Base-by-base conservation (phyloP, 352 stramenopile species). In the Phytophthora ohioensis region DNA sequence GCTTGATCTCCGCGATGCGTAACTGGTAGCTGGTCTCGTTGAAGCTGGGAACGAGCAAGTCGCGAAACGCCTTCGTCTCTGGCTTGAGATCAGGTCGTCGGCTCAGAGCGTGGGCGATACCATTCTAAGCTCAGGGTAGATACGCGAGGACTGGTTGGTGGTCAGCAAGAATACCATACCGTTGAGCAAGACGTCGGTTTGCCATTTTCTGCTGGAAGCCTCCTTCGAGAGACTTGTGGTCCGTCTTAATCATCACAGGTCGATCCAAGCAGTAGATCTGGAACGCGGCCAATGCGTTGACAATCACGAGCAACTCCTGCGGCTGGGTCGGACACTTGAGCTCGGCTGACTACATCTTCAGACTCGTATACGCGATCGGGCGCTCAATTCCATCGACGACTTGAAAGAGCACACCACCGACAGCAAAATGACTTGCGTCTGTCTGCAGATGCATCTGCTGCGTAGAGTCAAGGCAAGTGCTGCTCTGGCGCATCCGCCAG, bases 51-150 rank as follows among this genome's bases (percentile, higher is more conserved):
- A 70, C 63, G 0, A 63, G 45, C 12, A 70, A 27, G 17, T 70
- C 54, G 11, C 65, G 54, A 32, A 70, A 70, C 9, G 59, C 53
- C 45, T 65, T 70, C 21, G 46, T 60, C 35, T 70, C 46, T 0
- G 47, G 55, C 32, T 66, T 55, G 27, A 69, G 43, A 48, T 61
- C 49, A 2, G 48, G 49, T 47, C 60, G n/a, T 48, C 49, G 11
- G 11, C 60, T 17, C 17, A 17, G 17, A 17, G 31, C 10, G 47
- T 55, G 2, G 8, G 39, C 39, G 39, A 45, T 45, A n/a, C 39
- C 39, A 15, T n/a, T 45, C 12, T 11, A 0, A 17, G 17, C 17
- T 17, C 17, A 17, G 17, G 17, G 17, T 17, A 17, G 17, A 17
- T 17, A 17, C 4, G 39, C 39, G 0, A 5, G 15, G 6, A 45